Conservation (phyloP, 1,284 basidiomycete species). For the Ustilago sp. region DNA sequence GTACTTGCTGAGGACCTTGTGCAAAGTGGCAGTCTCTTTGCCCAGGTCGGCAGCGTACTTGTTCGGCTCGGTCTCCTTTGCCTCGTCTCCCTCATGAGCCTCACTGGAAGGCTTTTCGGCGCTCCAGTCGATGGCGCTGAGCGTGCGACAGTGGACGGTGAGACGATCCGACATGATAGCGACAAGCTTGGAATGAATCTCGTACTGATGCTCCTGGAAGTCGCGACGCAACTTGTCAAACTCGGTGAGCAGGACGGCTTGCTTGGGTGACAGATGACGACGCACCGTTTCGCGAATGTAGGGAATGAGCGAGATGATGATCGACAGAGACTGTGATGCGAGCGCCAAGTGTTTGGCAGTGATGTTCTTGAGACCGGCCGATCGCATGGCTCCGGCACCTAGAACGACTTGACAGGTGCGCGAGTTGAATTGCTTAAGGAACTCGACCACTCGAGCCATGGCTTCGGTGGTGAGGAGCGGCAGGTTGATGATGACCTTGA, state of each 20-base stretch:
- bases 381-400: slow-evolving; percentile 96
- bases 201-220: slow-evolving; percentile 98
- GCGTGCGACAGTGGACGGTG: slow-evolving; percentile 82
- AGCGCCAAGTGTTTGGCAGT: slow-evolving; percentile 94
- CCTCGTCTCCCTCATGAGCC: slow-evolving; percentile 1
- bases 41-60: slow-evolving; percentile 90
- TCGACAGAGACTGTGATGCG: slow-evolving; percentile 92
- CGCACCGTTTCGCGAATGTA: slow-evolving; percentile 94
- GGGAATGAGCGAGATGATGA: slow-evolving; percentile 94
- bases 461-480: slow-evolving; percentile 90
- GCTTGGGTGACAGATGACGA: slow-evolving; percentile 88
- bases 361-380: slow-evolving; percentile 96
- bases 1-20: slow-evolving; percentile 95
- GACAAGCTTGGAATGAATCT: slow-evolving; percentile 96
- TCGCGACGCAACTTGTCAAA: slow-evolving; percentile 99
- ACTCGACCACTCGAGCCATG: slow-evolving; percentile 93
- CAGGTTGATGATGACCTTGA: slow-evolving; percentile 87
- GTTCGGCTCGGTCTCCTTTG: slow-evolving; percentile 71
- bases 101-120: slow-evolving; percentile 28
- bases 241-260: slow-evolving; percentile 95
- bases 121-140: slow-evolving; percentile 72
- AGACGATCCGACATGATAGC: slow-evolving; percentile 98
- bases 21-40: slow-evolving; percentile 94
- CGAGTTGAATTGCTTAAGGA: slow-evolving; percentile 91
- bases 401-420: slow-evolving; percentile 97